phyloP scores from a whole-genome alignment of 2,329 filamentous ascomycete species.

The Scedosporium apiospermum region DNA sequence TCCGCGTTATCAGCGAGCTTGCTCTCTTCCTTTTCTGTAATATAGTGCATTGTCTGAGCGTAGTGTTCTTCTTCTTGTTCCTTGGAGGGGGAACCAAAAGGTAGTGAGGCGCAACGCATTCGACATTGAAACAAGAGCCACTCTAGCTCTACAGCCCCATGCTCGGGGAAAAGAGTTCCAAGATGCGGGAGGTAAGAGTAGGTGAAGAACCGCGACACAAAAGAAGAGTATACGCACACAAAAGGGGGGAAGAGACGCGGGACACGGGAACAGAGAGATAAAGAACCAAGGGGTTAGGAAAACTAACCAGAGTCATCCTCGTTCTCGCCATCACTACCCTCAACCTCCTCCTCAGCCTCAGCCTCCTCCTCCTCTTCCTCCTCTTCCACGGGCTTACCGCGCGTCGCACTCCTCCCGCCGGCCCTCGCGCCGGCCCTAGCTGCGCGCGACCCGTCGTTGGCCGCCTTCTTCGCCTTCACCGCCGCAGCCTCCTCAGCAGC shows the following conservation, averaged over 20 bases:
- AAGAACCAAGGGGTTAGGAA: not conserved
- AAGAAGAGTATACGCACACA: too few species aligned
- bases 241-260: not conserved
- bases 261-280: not conserved
- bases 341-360: conserved; percentile 16
- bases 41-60: not conserved
- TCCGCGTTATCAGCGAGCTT: conserved; percentile 2
- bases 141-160: too few species aligned
- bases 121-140: not conserved
- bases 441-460: not conserved
- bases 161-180: too few species aligned
- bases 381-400: not conserved
- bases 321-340: conserved; percentile 3
- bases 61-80: not conserved
- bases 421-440: not conserved
- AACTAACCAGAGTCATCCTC: conserved; percentile 12
- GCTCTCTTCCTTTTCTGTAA: not conserved
- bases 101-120: not conserved
- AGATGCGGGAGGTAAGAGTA: not conserved
- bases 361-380: not conserved
- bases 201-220: too few species aligned
- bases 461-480: not conserved
- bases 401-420: not conserved
- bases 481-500: not conserved
- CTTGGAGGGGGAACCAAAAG: not conserved